These are phyloP conservation scores for Cryphonectria naterciae DNA, from an alignment of 2,329 filamentous ascomycete species.

Conservation along the genomic window DNA sequence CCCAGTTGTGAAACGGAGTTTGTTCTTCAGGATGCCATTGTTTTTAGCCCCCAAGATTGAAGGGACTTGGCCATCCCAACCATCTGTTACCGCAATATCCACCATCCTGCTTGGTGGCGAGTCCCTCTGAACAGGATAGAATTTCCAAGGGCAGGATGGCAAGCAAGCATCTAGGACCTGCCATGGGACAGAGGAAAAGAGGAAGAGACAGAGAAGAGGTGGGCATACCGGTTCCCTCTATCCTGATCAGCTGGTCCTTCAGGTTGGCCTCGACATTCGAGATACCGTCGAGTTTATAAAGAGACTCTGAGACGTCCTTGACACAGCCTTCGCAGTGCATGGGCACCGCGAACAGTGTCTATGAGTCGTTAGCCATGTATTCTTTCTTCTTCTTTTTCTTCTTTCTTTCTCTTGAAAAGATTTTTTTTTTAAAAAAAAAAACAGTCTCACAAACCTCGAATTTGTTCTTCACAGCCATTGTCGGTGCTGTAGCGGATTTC, in stretches of 20 bases:
- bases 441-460: constrained; percentile 46
- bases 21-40: not conserved
- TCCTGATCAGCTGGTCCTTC: constrained; percentile 78
- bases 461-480: constrained; percentile 49
- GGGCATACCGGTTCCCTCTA: constrained; percentile 76
- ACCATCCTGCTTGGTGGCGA: not conserved
- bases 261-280: constrained; percentile 81
- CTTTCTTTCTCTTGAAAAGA: not conserved
- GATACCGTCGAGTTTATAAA: constrained; percentile 79
- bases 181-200: not conserved
- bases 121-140: not conserved
- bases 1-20: not conserved
- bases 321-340: constrained; percentile 90
- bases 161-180: not conserved
- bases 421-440: not conserved
- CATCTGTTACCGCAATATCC: not conserved
- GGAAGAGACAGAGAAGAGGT: not conserved
- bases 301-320: constrained; percentile 78
- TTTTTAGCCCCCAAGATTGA: not conserved
- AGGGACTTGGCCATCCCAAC: not conserved
- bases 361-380: constrained; percentile 6
- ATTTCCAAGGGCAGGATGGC: not conserved
- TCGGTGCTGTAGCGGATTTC: constrained; percentile 32
- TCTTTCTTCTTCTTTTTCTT: not conserved
- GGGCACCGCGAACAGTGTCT: constrained; percentile 95